Evolutionary conservation across 345 rosid species (phyloP).

Genomic region (Theobroma cacao): DNA sequence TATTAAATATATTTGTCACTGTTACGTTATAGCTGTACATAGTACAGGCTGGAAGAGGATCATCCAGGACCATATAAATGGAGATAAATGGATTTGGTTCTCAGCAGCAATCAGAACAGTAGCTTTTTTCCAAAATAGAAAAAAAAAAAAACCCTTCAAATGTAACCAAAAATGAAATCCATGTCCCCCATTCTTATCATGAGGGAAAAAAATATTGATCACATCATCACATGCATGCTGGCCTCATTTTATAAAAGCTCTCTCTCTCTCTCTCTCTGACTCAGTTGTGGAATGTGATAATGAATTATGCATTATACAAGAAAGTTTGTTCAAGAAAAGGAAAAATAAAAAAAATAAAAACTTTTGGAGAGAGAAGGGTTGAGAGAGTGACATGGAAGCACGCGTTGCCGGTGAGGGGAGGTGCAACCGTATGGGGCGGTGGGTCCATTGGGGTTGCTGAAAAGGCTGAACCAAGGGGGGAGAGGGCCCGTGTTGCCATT

Average conservation of each 20-base stretch:
- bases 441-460: conserved; percentile 55
- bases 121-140: too few species aligned
- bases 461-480: conserved; percentile 34
- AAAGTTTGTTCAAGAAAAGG: neutral
- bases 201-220: neutral
- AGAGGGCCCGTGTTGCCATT: conserved; percentile 2
- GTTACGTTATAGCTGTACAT: conserved; percentile 12
- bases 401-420: conserved; percentile 77
- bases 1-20: conserved; percentile 26
- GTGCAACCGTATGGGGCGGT: conserved; percentile 73
- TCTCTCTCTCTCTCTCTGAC: neutral
- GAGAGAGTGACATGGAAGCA: conserved; percentile 57
- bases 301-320: conserved; percentile 21
- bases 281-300: conserved; percentile 1
- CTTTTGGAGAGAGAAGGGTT: conserved; percentile 11
- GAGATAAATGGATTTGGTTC: conserved; percentile 8
- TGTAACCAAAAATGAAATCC: conserved; percentile 8
- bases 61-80: conserved; percentile 19
- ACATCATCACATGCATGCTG: conserved; percentile 30
- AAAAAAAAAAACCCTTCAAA: too few species aligned
- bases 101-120: neutral
- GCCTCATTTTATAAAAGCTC: conserved; percentile 6
- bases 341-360: neutral
- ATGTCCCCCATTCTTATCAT: conserved; percentile 32
- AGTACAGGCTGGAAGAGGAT: conserved; percentile 19